Evolutionary conservation across 2,329 filamentous ascomycete species (phyloP).

Genomic region (Cryphonectria carpinicola): DNA sequence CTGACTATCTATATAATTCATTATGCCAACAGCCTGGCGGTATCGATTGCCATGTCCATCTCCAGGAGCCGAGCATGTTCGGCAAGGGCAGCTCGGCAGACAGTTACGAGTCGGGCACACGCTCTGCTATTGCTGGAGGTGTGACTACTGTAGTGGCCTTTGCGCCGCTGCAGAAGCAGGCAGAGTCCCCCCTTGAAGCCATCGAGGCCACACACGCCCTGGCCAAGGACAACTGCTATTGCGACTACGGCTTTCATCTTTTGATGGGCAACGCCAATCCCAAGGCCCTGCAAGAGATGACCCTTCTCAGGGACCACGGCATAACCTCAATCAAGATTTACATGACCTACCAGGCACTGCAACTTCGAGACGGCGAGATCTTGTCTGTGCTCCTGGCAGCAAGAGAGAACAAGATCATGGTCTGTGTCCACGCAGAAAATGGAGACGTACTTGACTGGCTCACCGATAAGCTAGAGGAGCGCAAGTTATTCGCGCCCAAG

Average conservation of each 20-base stretch:
- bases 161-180: constrained; percentile 54
- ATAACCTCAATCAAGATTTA: constrained; percentile 48
- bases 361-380: constrained; percentile 53
- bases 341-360: constrained; percentile 56
- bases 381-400: constrained; percentile 55
- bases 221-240: too few relatives aligned
- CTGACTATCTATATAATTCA: too few relatives aligned
- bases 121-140: constrained; percentile 60
- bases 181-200: constrained; percentile 33
- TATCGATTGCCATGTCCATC: constrained; percentile 46
- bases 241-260: too few relatives aligned
- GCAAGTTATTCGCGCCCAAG: constrained; percentile 51
- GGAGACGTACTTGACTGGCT: constrained; percentile 58
- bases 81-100: constrained; percentile 40
- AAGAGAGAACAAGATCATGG: constrained; percentile 51
- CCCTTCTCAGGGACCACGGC: too few relatives aligned
- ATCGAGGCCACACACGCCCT: too few relatives aligned
- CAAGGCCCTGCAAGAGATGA: too few relatives aligned
- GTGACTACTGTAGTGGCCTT: constrained; percentile 64
- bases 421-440: constrained; percentile 61
- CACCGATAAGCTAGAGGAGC: constrained; percentile 54
- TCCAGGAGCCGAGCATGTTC: constrained; percentile 44
- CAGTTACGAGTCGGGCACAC: constrained; percentile 41
- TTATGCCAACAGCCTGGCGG: constrained; percentile 39
- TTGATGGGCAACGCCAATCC: too few relatives aligned